Conservation (phyloP, 257 asterid genomes). For the Solanum lycopersicoides region DNA sequence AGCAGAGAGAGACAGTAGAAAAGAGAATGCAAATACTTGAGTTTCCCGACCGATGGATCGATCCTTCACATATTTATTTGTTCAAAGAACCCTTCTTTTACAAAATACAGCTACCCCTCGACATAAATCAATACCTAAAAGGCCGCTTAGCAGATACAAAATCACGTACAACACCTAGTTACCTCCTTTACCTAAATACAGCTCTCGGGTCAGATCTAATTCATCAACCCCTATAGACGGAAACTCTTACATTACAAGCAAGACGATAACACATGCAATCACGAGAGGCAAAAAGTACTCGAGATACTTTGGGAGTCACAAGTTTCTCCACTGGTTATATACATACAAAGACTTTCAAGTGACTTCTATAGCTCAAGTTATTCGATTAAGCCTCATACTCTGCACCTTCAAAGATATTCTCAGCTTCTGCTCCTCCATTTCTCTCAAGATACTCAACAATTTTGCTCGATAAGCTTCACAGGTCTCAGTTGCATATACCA, state of each 20-base stretch:
- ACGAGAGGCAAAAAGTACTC: neutral
- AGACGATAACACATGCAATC: neutral
- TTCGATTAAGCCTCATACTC: neutral
- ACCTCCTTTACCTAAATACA: neutral
- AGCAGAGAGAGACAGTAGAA: neutral
- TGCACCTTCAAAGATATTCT: neutral
- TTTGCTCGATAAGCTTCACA: neutral
- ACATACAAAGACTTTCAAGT: neutral
- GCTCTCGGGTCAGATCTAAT: neutral
- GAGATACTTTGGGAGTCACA: neutral
- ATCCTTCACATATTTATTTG: neutral
- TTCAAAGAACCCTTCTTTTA: neutral
- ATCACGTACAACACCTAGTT: neutral
- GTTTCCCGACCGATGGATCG: neutral
- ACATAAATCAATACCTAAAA: neutral
- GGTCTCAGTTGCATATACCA: neutral
- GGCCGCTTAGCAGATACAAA: neutral
- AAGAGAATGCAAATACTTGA: neutral
- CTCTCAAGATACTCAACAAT: neutral
- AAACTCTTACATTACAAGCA: neutral
- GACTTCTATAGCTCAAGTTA: neutral
- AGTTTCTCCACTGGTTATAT: neutral
- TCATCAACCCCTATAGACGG: neutral
- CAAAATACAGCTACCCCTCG: neutral
- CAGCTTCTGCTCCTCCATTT: conserved; percentile 4